Evolutionary conservation across 352 stramenopile species (phyloP), one percentile per base, ranked within the genome.

Genomic region (Phytophthora pini): DNA sequence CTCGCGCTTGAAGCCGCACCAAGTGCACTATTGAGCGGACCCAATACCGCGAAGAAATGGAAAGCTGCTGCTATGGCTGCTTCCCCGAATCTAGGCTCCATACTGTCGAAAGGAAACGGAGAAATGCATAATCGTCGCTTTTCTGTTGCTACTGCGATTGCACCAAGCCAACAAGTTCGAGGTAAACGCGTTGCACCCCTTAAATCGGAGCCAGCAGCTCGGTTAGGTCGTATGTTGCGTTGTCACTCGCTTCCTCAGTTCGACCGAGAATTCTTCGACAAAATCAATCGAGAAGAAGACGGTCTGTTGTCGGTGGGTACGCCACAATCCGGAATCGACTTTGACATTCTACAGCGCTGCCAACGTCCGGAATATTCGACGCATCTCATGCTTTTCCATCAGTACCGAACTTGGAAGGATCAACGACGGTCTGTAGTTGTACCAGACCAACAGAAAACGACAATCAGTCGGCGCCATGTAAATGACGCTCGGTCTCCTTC

Each of bases 341-440:
- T 88, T 41, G 79, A 92, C 40, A 74, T 86, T 3, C 59, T 92
- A 3, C 79, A 90, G 44, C 67, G 71, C 0, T 87, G 65, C 20
- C 73, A 86, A 29, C 73, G 74, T 0, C 79, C 77, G 0, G 74
- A 89, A 17, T 80, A 86, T 27, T 78, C 76, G 0, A 50, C 66
- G 0, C 58, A 89, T 0, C 79, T 87, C 11, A 55, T 53, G 0
- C 31, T 88, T 3, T 90, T 88, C 40, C 70, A 72, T 15, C 41
- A 44, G n/a, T 89, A 79, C 34, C 63, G 58, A 0, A 26, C 56
- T 11, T 88, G 75, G 79, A 74, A 68, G 22, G 53, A 69, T 4
- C 54, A 34, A 11, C 46, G 11, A 6, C 45, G 51, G 2, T 52
- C 39, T 2, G 31, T 41, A 4, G 50, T 66, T 41, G 3, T 44